Conservation (phyloP, 768 basidiomycete species). For the Clavaria fumosa region DNA sequence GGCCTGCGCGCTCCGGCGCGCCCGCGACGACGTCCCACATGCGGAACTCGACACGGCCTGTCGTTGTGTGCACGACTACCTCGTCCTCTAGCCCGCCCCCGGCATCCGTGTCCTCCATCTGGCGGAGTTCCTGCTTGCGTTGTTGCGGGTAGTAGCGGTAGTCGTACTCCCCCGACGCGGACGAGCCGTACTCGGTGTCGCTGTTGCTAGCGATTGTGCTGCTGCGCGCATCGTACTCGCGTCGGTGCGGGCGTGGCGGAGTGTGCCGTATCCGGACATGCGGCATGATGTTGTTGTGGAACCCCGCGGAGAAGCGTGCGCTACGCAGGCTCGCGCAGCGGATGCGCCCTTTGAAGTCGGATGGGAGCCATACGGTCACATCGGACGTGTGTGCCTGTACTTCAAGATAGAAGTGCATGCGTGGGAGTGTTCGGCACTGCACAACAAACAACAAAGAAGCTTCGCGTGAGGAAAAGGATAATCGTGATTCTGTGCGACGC, state of each 20-base stretch:
- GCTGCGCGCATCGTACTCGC: too few relatives aligned
- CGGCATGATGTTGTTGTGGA: conserved; percentile 48
- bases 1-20: conserved; percentile 44
- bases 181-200: too few relatives aligned
- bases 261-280: too few relatives aligned
- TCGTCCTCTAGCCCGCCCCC: conserved; percentile 35
- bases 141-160: too few relatives aligned
- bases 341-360: conserved; percentile 62
- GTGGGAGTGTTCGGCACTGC: conserved; percentile 41
- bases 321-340: conserved; percentile 30
- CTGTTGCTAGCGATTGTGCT: too few relatives aligned
- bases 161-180: too few relatives aligned
- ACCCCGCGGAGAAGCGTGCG: conserved; percentile 51
- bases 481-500: conserved; percentile 27
- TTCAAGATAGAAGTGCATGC: conserved; percentile 46
- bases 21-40: conserved; percentile 68
- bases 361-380: conserved; percentile 64
- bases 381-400: conserved; percentile 50
- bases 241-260: too few relatives aligned
- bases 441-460: conserved; percentile 11
- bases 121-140: too few relatives aligned
- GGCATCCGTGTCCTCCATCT: conserved; percentile 18
- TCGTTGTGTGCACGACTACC: conserved; percentile 45
- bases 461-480: conserved; percentile 3
- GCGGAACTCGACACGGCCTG: conserved; percentile 46